Evolutionary conservation across 768 basidiomycete species (phyloP).

Genomic region (Panaeolus papilionaceus): DNA sequence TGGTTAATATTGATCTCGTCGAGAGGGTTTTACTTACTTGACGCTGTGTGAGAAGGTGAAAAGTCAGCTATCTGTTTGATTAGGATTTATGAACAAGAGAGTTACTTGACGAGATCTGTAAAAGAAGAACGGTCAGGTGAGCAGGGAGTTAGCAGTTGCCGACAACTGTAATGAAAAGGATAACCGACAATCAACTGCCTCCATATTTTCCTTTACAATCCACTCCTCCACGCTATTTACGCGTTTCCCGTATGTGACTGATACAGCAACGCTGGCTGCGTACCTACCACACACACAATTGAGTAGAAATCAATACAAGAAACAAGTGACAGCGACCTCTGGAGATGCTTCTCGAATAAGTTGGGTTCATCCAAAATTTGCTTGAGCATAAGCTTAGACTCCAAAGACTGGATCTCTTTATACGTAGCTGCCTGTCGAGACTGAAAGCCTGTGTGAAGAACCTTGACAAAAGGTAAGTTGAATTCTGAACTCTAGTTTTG

Average conservation of each 20-base stretch:
- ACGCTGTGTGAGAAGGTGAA: conserved; percentile 28
- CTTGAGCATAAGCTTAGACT: conserved; percentile 49
- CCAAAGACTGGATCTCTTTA: conserved; percentile 51
- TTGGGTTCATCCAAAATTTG: conserved; percentile 46
- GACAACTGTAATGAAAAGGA: background rate
- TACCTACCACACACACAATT: conserved; percentile 34
- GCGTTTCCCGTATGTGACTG: conserved; percentile 49
- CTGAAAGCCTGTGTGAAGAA: conserved; percentile 52
- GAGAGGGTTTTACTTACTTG: conserved; percentile 32
- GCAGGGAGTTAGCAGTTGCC: background rate
- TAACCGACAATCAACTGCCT: conserved; percentile 47
- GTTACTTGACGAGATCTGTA: conserved; percentile 30
- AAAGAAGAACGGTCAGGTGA: background rate
- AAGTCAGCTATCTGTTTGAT: background rate
- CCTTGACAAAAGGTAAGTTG: conserved; percentile 29
- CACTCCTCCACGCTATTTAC: conserved; percentile 52
- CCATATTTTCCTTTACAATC: conserved; percentile 53
- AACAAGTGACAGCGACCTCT: conserved; percentile 33
- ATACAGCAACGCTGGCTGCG: conserved; percentile 51
- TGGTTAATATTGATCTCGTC: background rate
- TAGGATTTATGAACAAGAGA: background rate
- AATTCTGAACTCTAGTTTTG: background rate
- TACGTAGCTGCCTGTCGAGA: conserved; percentile 48
- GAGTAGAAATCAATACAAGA: background rate
- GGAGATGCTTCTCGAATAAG: conserved; percentile 46